Conservation (phyloP, 2,329 filamentous ascomycete genomes). For the Phyllosticta citriasiana region DNA sequence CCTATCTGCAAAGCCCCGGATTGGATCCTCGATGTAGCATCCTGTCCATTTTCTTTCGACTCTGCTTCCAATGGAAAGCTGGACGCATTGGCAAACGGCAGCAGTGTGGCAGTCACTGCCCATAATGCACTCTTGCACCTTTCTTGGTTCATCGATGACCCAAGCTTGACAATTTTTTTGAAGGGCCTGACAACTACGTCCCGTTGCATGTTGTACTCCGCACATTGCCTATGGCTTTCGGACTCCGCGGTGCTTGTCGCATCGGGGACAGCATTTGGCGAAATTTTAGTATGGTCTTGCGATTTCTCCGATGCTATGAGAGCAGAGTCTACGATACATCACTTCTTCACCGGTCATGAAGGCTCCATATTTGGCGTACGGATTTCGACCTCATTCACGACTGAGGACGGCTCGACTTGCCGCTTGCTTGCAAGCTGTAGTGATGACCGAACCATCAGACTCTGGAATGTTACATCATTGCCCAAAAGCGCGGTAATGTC, state of each 20-base stretch:
- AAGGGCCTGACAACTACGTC: conserved; percentile 52
- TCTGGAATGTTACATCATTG: conserved; percentile 71
- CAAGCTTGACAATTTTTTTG: conserved; percentile 29
- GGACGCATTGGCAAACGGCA: conserved; percentile 5
- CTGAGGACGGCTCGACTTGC: conserved; percentile 29
- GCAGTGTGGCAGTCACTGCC: conserved; percentile 56
- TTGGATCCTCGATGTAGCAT: conserved; percentile 25
- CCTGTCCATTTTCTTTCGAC: conserved; percentile 1
- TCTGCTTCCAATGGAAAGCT: background rate
- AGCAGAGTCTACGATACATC: conserved; percentile 35
- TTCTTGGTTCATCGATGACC: conserved; percentile 2
- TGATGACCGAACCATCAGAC: conserved; percentile 78
- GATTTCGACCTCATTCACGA: conserved; percentile 46
- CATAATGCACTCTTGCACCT: conserved; percentile 66
- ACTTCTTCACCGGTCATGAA: conserved; percentile 62
- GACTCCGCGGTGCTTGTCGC: conserved; percentile 58
- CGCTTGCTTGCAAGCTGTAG: conserved; percentile 84
- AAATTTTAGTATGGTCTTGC: conserved; percentile 83
- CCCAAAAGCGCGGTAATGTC: conserved; percentile 13
- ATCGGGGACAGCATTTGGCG: conserved; percentile 87
- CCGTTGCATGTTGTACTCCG: conserved; percentile 80
- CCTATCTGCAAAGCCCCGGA: conserved; percentile 17
- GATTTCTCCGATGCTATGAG: conserved; percentile 22
- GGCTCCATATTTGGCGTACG: conserved; percentile 88
- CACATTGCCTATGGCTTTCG: conserved; percentile 57